These are phyloP conservation scores for Apium graveolens DNA, from an alignment of 129 eudicot species.

Conservation along the genomic window DNA sequence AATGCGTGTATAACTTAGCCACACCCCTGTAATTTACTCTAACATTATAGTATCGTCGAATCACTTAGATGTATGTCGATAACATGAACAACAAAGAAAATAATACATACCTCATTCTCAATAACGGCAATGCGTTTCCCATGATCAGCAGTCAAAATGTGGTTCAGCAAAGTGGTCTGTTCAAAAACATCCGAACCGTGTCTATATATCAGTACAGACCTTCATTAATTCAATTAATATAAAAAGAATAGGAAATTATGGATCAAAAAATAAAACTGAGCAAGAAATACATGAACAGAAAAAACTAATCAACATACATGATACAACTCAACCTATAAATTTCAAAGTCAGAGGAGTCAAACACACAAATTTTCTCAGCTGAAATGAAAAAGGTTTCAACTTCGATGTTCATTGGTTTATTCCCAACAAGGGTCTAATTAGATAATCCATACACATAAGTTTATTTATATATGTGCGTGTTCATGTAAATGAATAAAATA, in stretches of 20 bases:
- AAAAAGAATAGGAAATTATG: background rate
- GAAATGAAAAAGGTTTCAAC: background rate
- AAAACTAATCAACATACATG: background rate
- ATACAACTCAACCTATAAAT: background rate
- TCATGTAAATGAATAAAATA: too few species aligned
- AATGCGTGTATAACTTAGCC: too few species aligned
- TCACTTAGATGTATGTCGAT: background rate
- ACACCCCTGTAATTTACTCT: too few species aligned
- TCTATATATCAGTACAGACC: background rate
- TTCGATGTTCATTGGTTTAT: background rate
- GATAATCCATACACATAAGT: too few species aligned
- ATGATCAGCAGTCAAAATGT: constrained; percentile 92
- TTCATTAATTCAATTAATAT: background rate
- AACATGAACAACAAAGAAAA: background rate
- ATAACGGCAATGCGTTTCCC: constrained; percentile 98
- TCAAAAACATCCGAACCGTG: constrained; percentile 2
- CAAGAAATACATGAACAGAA: background rate
- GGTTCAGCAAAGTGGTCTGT: constrained; percentile 91
- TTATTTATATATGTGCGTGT: too few species aligned
- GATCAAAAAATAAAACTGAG: background rate
- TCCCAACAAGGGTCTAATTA: background rate
- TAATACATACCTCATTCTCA: constrained; percentile 77
- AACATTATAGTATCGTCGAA: background rate
- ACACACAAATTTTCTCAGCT: background rate
- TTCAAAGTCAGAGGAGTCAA: background rate